phyloP scores from a whole-genome alignment of 139 green algal genomes.

The Asterochloris sp. region DNA sequence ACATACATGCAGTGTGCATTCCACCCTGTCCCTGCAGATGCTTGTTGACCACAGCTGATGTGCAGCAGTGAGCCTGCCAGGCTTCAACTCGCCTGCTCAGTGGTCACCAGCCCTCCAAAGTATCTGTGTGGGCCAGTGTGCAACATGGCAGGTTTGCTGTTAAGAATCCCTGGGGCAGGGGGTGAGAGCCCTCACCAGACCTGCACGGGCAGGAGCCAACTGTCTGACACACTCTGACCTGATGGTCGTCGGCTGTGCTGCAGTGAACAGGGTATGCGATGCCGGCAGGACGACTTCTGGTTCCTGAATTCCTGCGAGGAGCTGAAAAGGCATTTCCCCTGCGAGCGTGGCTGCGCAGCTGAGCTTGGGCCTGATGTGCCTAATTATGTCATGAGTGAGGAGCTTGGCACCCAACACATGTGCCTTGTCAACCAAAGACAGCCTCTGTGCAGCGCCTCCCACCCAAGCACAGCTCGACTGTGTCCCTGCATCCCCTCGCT shows the following conservation, averaged over 20 bases:
- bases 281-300: slow-evolving; percentile 35
- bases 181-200: too few relatives aligned
- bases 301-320: slow-evolving; percentile 42
- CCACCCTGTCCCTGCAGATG: too few relatives aligned
- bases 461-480: slow-evolving; percentile 25
- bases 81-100: too few relatives aligned
- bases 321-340: slow-evolving; percentile 38
- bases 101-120: too few relatives aligned
- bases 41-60: too few relatives aligned
- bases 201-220: too few relatives aligned
- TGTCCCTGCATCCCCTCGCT: slow-evolving; percentile 30
- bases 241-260: neutral
- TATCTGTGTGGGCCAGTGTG: too few relatives aligned
- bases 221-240: too few relatives aligned
- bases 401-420: slow-evolving; percentile 16
- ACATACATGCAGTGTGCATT: too few relatives aligned
- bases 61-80: too few relatives aligned
- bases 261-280: slow-evolving; percentile 24
- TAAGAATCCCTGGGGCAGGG: too few relatives aligned
- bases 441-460: slow-evolving; percentile 22
- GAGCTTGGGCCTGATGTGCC: slow-evolving; percentile 40
- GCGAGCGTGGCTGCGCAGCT: slow-evolving; percentile 33
- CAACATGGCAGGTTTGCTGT: too few relatives aligned
- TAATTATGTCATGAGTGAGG: slow-evolving; percentile 29
- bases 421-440: slow-evolving; percentile 30